Conservation (phyloP, 1,284 basidiomycete species). For the Tausonia pullulans region DNA sequence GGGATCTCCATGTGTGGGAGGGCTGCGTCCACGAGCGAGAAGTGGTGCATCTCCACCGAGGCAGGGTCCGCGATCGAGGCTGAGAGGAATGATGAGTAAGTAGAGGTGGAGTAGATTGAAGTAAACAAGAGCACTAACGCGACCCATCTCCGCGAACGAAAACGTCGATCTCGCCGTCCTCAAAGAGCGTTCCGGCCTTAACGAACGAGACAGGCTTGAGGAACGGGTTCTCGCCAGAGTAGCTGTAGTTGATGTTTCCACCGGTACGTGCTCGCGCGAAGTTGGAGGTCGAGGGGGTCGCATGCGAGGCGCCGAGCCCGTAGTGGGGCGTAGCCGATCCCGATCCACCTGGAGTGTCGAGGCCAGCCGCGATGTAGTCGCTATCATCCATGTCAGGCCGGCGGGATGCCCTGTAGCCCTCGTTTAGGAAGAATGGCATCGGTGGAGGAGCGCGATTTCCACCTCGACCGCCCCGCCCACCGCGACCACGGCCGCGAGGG, state of each 20-base stretch:
- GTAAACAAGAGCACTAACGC: background rate
- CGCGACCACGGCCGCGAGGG: background rate
- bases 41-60: background rate
- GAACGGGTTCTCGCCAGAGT: background rate
- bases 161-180: slow-evolving; percentile 14
- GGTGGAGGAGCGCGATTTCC: background rate
- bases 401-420: background rate
- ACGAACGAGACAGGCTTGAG: slow-evolving; percentile 15
- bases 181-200: slow-evolving; percentile 17
- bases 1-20: slow-evolving; percentile 7
- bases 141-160: background rate
- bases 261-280: background rate
- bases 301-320: slow-evolving; percentile 8
- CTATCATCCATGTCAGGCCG: background rate
- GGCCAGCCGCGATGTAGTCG: background rate
- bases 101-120: background rate
- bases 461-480: background rate
- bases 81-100: background rate
- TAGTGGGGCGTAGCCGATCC: slow-evolving; percentile 11
- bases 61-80: background rate
- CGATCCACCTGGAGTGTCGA: background rate
- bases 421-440: slow-evolving; percentile 16
- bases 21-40: slow-evolving; percentile 6
- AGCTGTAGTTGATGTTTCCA: slow-evolving; percentile 1
- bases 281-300: too few relatives aligned